Evolutionary conservation across 2,329 filamentous ascomycete genomes (phyloP), one percentile per base, ranked within the genome.

Genomic region (Trichoderma hamatum): DNA sequence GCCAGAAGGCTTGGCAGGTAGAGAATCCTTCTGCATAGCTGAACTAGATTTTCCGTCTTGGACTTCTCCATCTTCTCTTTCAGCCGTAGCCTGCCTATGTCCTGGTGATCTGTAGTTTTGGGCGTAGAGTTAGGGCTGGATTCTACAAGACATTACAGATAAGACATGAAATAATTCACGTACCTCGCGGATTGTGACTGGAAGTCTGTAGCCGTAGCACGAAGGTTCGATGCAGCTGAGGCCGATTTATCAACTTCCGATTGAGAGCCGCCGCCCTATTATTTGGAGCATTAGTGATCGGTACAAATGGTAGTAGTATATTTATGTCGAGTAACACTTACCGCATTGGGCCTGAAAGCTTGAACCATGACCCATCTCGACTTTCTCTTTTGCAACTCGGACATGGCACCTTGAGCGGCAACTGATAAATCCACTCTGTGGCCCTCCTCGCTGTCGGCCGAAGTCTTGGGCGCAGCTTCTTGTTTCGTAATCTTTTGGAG

Each of bases 31-130:
- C 3, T 73, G 34, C 11, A 67, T 70, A 24, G 60, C 60, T 3
- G 70, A 58, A 16, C 58, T 39, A n/a, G 60, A 70, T 68, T 72
- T 75, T 32, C 81, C 82, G 73, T 92, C 90, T 71, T 89, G 87
- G 28, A 92, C 90, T 76, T 93, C 91, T 24, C 91, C 91, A 75
- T 93, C 91, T 76, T 93, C 91, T 65, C 88, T 86, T 70, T 90
- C 88, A 1, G 78, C 77, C 14, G 78, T 69, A 0, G 68, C 63
- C 56, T 71, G 71, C 51, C 74, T 73, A n/a, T 49, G 58, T 11
- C 26, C 19, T 10, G 67, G 28, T 28, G 73, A 65, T 61, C 79
- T 71, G 67, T n/a, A 55, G 58, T 60, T 30, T 46, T 46, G 30
- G 67, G 49, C 43, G 65, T 49, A 34, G n/a, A 75, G 49, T 74